phyloP scores from a whole-genome alignment of 2,329 filamentous ascomycete species.

The Aspergillus oerlinghausenensis region DNA sequence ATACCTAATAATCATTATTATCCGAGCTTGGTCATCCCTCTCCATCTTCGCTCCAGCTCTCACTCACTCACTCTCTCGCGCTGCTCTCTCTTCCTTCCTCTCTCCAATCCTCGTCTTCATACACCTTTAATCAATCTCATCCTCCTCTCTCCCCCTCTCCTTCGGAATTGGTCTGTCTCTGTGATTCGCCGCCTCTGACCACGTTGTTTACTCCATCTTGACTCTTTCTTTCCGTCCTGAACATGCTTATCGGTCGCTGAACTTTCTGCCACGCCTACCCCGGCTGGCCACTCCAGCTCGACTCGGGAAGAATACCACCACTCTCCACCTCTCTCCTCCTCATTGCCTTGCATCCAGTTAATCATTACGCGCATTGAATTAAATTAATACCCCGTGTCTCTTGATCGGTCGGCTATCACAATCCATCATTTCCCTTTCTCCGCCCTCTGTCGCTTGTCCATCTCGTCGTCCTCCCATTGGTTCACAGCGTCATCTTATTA shows the following conservation, averaged over 20 bases:
- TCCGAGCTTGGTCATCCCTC: not conserved
- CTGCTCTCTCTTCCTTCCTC: slow-evolving; percentile 3
- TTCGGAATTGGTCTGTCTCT: not conserved
- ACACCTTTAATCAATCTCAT: slow-evolving; percentile 6
- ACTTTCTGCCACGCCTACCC: slow-evolving; percentile 18
- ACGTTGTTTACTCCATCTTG: slow-evolving; percentile 6
- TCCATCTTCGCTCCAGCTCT: not conserved
- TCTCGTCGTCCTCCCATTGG: not conserved
- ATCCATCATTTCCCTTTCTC: too few relatives aligned
- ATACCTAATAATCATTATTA: not conserved
- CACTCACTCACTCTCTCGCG: not conserved
- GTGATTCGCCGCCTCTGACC: not conserved
- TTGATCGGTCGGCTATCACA: not conserved
- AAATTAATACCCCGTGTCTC: not conserved
- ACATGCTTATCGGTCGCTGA: slow-evolving; percentile 24
- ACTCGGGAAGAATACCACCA: slow-evolving; percentile 7
- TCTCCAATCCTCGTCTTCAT: slow-evolving; percentile 6
- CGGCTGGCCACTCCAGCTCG: slow-evolving; percentile 19
- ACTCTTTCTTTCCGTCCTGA: slow-evolving; percentile 10
- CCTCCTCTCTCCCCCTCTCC: slow-evolving; percentile 7
- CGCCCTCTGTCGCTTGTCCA: not conserved
- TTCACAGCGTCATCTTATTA: not conserved
- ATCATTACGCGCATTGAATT: not conserved
- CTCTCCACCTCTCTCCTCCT: not conserved
- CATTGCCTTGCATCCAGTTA: slow-evolving; percentile 3